phyloP scores from a whole-genome alignment of 2,329 filamentous ascomycete species.

The Ceratocystis huliohia region DNA sequence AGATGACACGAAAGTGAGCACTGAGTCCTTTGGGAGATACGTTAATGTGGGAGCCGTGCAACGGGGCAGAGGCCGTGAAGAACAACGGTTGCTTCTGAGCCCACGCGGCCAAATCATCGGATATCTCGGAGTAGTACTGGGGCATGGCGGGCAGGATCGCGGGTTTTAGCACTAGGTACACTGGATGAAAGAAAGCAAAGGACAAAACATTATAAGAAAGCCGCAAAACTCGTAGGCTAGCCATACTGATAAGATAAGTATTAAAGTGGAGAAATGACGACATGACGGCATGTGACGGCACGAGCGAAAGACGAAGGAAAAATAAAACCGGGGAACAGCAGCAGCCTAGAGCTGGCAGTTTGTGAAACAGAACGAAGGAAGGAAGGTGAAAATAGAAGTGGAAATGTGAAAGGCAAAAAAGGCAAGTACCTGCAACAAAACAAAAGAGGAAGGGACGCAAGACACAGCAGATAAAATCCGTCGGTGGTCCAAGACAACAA shows the following conservation, averaged over 20 bases:
- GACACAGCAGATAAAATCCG: background rate
- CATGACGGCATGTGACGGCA: background rate
- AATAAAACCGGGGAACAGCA: background rate
- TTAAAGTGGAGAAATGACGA: background rate
- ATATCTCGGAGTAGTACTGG: conserved; percentile 45
- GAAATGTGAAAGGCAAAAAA: background rate
- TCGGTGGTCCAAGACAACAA: background rate
- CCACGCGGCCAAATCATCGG: conserved; percentile 47
- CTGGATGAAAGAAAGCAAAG: too few relatives aligned
- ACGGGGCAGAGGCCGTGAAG: conserved; percentile 61
- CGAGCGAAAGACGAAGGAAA: background rate
- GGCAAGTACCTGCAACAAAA: too few relatives aligned
- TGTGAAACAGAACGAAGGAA: conserved; percentile 7
- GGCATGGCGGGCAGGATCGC: conserved; percentile 33
- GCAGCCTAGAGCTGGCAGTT: background rate
- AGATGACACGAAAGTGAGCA: conserved; percentile 49
- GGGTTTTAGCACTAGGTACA: background rate
- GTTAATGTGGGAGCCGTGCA: conserved; percentile 57
- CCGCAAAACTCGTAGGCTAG: background rate
- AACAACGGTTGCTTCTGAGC: conserved; percentile 57
- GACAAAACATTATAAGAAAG: background rate
- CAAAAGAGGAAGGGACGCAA: too few relatives aligned
- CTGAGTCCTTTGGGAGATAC: conserved; percentile 62
- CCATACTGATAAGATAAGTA: background rate
- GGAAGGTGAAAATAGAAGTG: background rate